Conservation (phyloP, 2,329 filamentous ascomycete species). For the Phaeoacremonium minimum region DNA sequence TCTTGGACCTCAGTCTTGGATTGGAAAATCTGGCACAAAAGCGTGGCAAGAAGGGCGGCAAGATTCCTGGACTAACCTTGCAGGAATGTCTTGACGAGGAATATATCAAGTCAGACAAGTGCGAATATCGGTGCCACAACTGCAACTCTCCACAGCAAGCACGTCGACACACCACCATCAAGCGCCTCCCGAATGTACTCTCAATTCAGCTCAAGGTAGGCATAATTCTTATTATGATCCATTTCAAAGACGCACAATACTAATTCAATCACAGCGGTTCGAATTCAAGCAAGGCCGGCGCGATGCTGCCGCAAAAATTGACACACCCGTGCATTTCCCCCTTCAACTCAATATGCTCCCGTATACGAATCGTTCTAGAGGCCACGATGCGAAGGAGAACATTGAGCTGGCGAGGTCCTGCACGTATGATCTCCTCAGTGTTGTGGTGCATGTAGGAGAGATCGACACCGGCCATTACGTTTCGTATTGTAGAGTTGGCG, state of each 20-base stretch:
- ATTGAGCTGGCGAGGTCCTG: conserved; percentile 60
- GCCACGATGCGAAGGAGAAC: conserved; percentile 42
- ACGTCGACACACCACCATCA: conserved; percentile 78
- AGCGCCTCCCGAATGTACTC: conserved; percentile 79
- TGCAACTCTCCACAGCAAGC: conserved; percentile 77
- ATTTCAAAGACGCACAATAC: background rate
- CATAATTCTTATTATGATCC: background rate
- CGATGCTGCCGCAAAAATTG: conserved; percentile 78
- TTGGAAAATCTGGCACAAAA: conserved; percentile 73
- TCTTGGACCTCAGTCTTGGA: conserved; percentile 85
- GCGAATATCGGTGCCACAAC: conserved; percentile 80
- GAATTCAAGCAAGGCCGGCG: conserved; percentile 65
- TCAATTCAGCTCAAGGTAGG: conserved; percentile 87
- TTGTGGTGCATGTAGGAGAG: conserved; percentile 90
- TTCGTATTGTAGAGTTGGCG: conserved; percentile 79
- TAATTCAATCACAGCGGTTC: conserved; percentile 47
- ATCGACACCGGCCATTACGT: conserved; percentile 91
- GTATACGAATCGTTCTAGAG: conserved; percentile 68
- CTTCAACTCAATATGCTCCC: conserved; percentile 85
- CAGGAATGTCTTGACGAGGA: conserved; percentile 77
- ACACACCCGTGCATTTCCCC: conserved; percentile 81
- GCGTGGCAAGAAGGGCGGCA: conserved; percentile 48
- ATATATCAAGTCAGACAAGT: conserved; percentile 83
- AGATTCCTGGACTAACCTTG: conserved; percentile 48
- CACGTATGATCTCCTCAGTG: conserved; percentile 81